Conservation (phyloP, 495 filamentous ascomycete genomes). For the Glonium stellatum region DNA sequence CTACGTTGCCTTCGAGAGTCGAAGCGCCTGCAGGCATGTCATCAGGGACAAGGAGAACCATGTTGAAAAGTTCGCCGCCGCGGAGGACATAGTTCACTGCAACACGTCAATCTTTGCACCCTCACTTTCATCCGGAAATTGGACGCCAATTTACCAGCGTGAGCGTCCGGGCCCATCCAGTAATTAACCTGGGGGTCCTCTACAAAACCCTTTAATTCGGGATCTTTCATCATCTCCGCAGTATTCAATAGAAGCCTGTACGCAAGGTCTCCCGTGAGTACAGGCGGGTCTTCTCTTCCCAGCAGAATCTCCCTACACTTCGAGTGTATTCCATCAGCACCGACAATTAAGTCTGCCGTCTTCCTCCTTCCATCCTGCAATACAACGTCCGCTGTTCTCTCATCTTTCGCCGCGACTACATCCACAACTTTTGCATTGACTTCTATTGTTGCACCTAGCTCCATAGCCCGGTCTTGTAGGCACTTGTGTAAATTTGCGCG, state of each 20-base stretch:
- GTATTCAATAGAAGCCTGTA: conserved; percentile 54
- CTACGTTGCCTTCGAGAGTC: conserved; percentile 51
- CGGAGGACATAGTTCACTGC: conserved; percentile 54
- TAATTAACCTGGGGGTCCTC: conserved; percentile 57
- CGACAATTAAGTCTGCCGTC: conserved; percentile 35
- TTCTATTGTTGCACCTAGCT: conserved; percentile 23
- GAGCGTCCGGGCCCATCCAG: conserved; percentile 62
- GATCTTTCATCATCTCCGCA: conserved; percentile 47
- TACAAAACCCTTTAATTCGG: conserved; percentile 43
- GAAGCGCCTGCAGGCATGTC: conserved; percentile 54
- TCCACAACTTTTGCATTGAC: conserved; percentile 23
- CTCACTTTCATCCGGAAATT: too few species aligned
- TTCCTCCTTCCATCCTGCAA: conserved; percentile 23
- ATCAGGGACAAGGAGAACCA: conserved; percentile 65
- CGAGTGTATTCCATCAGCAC: conserved; percentile 37
- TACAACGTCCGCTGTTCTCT: conserved; percentile 11
- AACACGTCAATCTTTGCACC: neutral
- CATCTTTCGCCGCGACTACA: conserved; percentile 7
- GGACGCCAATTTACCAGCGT: conserved; percentile 40
- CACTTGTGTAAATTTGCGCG: conserved; percentile 17
- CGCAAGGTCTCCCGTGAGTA: conserved; percentile 61
- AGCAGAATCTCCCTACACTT: conserved; percentile 31
- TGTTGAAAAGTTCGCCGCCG: conserved; percentile 58
- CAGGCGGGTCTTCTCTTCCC: conserved; percentile 25
- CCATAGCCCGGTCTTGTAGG: conserved; percentile 14